Conservation (phyloP, 768 basidiomycete species). For the Crepidotus variabilis region DNA sequence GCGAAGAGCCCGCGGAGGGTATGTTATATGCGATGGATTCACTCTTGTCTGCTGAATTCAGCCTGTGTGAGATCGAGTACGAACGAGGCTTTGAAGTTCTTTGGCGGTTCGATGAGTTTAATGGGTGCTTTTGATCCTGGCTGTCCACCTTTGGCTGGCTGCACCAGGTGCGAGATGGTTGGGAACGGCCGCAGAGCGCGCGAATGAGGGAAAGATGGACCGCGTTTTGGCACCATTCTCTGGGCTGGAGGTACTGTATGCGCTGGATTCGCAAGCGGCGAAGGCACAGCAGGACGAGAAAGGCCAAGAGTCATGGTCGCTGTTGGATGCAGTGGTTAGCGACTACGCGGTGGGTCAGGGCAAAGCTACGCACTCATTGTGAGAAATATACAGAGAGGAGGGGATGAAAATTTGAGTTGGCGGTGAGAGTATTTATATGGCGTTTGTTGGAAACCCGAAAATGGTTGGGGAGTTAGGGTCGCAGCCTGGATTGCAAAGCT, state of each 20-base stretch:
- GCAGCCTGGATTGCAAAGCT: constrained; percentile 6
- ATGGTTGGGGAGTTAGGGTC: constrained; percentile 18
- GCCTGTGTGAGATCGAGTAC: constrained; percentile 80
- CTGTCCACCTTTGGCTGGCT: constrained; percentile 23
- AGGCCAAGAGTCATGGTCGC: constrained; percentile 35
- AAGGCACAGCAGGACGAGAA: constrained; percentile 53
- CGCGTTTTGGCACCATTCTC: constrained; percentile 38
- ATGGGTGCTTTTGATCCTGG: constrained; percentile 30
- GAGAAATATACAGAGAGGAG: constrained; percentile 6
- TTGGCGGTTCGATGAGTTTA: constrained; percentile 79
- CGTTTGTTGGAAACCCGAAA: constrained; percentile 3
- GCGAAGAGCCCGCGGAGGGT: too few relatives aligned
- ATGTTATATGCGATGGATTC: background rate
- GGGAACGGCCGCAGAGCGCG: constrained; percentile 79
- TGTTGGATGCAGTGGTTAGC: constrained; percentile 8
- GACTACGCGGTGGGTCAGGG: background rate
- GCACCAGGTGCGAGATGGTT: constrained; percentile 46
- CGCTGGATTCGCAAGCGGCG: constrained; percentile 50
- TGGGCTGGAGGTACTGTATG: constrained; percentile 22
- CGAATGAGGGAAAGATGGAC: constrained; percentile 61
- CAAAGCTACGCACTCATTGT: constrained; percentile 34
- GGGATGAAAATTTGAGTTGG: constrained; percentile 13
- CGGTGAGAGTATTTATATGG: constrained; percentile 26
- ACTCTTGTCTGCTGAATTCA: constrained; percentile 69
- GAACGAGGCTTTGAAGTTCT: constrained; percentile 66